A percentile compares a stretch with the other conserved stretches of the same genome.
Evolutionary conservation across 2,329 filamentous ascomycete species (phyloP).

Genomic region (Remersonia thermophila): DNA sequence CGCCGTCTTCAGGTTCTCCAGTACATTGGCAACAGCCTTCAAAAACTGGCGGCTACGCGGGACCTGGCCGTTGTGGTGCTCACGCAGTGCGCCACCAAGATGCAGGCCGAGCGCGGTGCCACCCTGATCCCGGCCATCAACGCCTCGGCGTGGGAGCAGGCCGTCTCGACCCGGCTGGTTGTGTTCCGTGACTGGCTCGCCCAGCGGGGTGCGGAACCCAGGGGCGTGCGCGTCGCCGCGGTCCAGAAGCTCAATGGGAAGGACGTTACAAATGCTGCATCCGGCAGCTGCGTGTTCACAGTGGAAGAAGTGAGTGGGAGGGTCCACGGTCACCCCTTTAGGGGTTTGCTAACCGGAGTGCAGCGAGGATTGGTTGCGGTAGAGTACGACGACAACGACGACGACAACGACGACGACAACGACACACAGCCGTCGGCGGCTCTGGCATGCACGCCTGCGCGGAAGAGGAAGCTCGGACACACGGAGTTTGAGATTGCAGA

Average conservation of each 20-base stretch:
- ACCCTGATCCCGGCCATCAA: conserved; percentile 64
- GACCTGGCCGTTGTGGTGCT: conserved; percentile 64
- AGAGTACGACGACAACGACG: conserved; percentile 29
- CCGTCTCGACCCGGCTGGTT: conserved; percentile 59
- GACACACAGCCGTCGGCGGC: conserved; percentile 23
- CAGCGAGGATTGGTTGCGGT: conserved; percentile 33
- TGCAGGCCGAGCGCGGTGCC: conserved; percentile 54
- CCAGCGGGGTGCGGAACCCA: conserved; percentile 33
- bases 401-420: too few species aligned
- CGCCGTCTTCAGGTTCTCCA: conserved; percentile 39
- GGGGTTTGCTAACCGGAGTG: conserved; percentile 1
- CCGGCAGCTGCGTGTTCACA: conserved; percentile 34
- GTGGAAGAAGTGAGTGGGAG: conserved; percentile 32
- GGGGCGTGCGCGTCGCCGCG: conserved; percentile 46
- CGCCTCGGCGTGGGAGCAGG: conserved; percentile 67
- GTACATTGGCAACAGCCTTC: conserved; percentile 55
- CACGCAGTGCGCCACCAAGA: conserved; percentile 72
- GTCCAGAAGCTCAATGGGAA: conserved; percentile 54
- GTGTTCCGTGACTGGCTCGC: conserved; percentile 64
- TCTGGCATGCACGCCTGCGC: conserved; percentile 27
- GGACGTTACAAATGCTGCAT: conserved; percentile 5
- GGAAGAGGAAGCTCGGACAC: conserved; percentile 53
- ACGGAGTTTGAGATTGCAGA: conserved; percentile 48
- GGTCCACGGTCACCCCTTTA: not conserved
- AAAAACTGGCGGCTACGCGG: conserved; percentile 61